These are phyloP conservation scores for Huntiella omanensis DNA, from an alignment of 2,329 filamentous ascomycete genomes.

Conservation along the genomic window DNA sequence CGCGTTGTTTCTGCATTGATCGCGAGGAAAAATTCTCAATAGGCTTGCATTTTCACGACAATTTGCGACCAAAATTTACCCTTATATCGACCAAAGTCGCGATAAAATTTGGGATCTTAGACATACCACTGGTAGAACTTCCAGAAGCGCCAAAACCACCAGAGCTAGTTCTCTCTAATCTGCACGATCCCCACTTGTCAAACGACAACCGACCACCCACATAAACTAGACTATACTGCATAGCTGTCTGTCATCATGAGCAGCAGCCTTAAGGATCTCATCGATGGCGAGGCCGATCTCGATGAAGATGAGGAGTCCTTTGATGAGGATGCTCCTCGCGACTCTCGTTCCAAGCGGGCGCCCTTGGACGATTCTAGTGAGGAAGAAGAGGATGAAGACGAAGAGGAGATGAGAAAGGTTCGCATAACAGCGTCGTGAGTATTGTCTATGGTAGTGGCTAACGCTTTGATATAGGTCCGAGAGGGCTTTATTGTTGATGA, in stretches of 20 bases:
- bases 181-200: too few relatives aligned
- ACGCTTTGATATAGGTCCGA: constrained; percentile 40
- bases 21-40: too few relatives aligned
- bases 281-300: constrained; percentile 71
- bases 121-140: too few relatives aligned
- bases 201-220: too few relatives aligned
- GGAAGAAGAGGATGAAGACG: constrained; percentile 82
- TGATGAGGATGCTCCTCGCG: constrained; percentile 47
- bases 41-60: too few relatives aligned
- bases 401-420: constrained; percentile 67
- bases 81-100: too few relatives aligned
- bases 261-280: constrained; percentile 50
- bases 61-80: too few relatives aligned
- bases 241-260: constrained; percentile 20
- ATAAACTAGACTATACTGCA: too few relatives aligned
- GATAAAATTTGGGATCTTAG: too few relatives aligned
- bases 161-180: too few relatives aligned
- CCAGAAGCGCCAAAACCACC: too few relatives aligned
- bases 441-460: not conserved
- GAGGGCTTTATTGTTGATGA: constrained; percentile 96
- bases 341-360: not conserved
- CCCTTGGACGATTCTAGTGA: constrained; percentile 58
- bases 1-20: too few relatives aligned
- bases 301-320: constrained; percentile 74
- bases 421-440: constrained; percentile 8